phyloP scores from a whole-genome alignment of 2,329 filamentous ascomycete genomes.

The Cladophialophora yegresii region DNA sequence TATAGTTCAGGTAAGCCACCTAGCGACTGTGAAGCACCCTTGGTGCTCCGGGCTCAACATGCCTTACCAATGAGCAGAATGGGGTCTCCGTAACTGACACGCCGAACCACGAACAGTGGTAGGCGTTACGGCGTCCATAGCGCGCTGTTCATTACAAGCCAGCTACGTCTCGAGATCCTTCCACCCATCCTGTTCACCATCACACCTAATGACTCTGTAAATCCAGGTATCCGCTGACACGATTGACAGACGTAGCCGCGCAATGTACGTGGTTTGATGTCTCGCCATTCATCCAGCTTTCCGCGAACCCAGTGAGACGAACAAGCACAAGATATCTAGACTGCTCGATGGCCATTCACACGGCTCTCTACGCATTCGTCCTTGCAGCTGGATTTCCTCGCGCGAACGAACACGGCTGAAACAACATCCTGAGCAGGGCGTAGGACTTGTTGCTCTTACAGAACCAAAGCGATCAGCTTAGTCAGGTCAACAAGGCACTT shows the following conservation, averaged over 20 bases:
- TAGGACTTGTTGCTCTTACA: constrained; percentile 5
- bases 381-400: constrained; percentile 10
- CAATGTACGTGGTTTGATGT: constrained; percentile 6
- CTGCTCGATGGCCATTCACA: neutral
- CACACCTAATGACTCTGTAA: neutral
- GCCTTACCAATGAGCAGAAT: too few species aligned
- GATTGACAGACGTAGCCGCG: neutral
- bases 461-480: constrained; percentile 9
- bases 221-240: neutral
- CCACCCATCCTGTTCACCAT: neutral
- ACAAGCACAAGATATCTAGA: neutral
- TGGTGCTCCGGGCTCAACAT: too few species aligned
- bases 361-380: constrained; percentile 10
- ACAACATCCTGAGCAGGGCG: neutral
- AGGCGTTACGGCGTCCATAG: too few species aligned
- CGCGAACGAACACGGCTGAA: constrained; percentile 2
- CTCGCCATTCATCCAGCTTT: neutral
- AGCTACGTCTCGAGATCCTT: neutral
- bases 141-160: constrained; percentile 13
- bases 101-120: too few species aligned
- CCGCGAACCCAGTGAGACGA: constrained; percentile 1
- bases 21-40: too few species aligned
- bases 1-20: too few species aligned
- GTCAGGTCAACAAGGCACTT: constrained; percentile 6
- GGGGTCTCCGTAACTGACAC: too few species aligned